phyloP scores from a whole-genome alignment of 495 filamentous ascomycete species.

The Filosporella fistucella region DNA sequence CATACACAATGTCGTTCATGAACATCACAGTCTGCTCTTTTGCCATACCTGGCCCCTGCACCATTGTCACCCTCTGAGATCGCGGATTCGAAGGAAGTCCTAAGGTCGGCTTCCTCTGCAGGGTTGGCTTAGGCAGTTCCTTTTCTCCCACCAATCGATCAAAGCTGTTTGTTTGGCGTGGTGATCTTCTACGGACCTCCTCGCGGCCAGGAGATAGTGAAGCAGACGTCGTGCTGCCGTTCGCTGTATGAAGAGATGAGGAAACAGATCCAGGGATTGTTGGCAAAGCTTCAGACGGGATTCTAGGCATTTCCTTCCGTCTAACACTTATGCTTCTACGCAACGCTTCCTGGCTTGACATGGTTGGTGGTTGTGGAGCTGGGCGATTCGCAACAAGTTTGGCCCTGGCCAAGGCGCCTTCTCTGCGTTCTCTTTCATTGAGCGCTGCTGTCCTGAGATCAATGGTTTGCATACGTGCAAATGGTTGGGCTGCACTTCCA shows the following conservation, averaged over 20 bases:
- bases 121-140: conserved; percentile 26
- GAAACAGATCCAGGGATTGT: conserved; percentile 11
- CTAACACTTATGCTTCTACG: conserved; percentile 34
- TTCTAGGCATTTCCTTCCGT: conserved; percentile 34
- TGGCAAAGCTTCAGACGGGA: conserved; percentile 2
- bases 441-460: conserved; percentile 40
- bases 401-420: conserved; percentile 26
- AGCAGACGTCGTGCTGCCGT: conserved; percentile 20
- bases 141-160: conserved; percentile 7
- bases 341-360: conserved; percentile 20
- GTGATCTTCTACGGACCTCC: conserved; percentile 22
- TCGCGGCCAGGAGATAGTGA: conserved; percentile 26
- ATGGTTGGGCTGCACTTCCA: conserved; percentile 31
- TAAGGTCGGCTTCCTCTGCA: conserved; percentile 41
- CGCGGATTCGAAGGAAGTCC: conserved; percentile 46
- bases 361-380: conserved; percentile 30
- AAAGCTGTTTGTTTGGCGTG: conserved; percentile 17
- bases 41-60: conserved; percentile 24
- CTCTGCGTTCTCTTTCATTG: conserved; percentile 42
- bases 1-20: conserved; percentile 46
- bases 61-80: conserved; percentile 32
- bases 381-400: conserved; percentile 32
- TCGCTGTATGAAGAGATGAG: conserved; percentile 13
- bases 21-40: conserved; percentile 46
- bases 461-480: conserved; percentile 38